Evolutionary conservation across 495 filamentous ascomycete genomes (phyloP).

Genomic region (Sabuloglossum arenarium): DNA sequence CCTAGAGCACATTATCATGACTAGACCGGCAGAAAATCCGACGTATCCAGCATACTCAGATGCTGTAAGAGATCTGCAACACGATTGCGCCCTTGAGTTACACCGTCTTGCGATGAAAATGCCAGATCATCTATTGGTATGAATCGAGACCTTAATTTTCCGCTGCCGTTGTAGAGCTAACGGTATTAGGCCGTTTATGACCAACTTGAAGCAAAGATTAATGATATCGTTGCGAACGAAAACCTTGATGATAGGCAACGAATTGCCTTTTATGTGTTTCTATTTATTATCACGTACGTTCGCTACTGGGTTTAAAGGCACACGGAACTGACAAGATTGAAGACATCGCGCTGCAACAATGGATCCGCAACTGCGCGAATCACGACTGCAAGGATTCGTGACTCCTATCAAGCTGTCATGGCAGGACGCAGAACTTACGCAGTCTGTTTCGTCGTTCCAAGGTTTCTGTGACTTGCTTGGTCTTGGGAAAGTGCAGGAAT

Average conservation of each 20-base stretch:
- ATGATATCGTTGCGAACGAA: conserved; percentile 52
- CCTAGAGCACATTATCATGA: conserved; percentile 74
- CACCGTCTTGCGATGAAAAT: conserved; percentile 78
- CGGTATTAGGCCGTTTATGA: conserved; percentile 52
- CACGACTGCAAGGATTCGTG: conserved; percentile 50
- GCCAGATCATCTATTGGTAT: conserved; percentile 48
- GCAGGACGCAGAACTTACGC: conserved; percentile 47
- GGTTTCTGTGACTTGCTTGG: conserved; percentile 65
- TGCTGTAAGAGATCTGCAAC: conserved; percentile 75
- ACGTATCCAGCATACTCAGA: conserved; percentile 58
- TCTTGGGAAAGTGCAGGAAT: conserved; percentile 58
- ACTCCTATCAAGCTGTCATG: conserved; percentile 60
- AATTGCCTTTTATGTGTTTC: conserved; percentile 42
- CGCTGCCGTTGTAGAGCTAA: conserved; percentile 6
- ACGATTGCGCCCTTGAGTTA: conserved; percentile 61
- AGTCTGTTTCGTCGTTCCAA: conserved; percentile 49
- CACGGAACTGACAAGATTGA: conserved; percentile 5
- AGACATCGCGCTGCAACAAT: conserved; percentile 65
- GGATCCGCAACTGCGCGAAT: conserved; percentile 38
- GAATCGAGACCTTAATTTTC: not conserved
- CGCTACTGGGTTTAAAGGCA: not conserved
- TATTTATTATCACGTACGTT: conserved; percentile 75
- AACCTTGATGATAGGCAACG: conserved; percentile 53
- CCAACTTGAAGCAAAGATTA: conserved; percentile 61
- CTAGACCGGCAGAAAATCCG: conserved; percentile 45